Evolutionary conservation across 495 filamentous ascomycete species (phyloP).

Genomic region (Hypoxylon subgilvum): DNA sequence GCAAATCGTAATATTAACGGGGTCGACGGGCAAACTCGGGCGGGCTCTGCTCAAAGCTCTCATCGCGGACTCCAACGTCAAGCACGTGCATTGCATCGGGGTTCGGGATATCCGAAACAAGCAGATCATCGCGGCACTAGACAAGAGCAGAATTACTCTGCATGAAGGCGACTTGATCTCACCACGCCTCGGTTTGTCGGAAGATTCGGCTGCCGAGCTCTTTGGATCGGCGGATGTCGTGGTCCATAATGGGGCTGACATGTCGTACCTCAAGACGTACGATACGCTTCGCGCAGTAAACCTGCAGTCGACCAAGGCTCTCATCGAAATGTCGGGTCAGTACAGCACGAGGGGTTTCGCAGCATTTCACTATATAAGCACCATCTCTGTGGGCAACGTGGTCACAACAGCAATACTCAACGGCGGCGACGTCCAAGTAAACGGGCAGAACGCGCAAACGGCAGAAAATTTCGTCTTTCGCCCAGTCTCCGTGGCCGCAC

Average conservation of each 20-base stretch:
- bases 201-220: conserved; percentile 29
- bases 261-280: conserved; percentile 58
- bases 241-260: conserved; percentile 61
- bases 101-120: background rate
- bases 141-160: conserved; percentile 38
- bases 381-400: no score
- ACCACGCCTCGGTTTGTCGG: conserved; percentile 50
- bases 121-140: background rate
- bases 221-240: conserved; percentile 46
- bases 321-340: conserved; percentile 54
- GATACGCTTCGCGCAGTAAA: conserved; percentile 49
- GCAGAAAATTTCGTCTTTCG: no score
- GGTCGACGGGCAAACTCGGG: conserved; percentile 44
- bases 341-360: conserved; percentile 52
- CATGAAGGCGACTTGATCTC: conserved; percentile 50
- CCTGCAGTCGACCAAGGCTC: conserved; percentile 50
- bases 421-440: no score
- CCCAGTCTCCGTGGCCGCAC: conserved; percentile 33
- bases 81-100: conserved; percentile 31
- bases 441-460: no score
- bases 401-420: no score
- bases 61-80: background rate
- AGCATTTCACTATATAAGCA: no score
- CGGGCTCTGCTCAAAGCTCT: conserved; percentile 20
- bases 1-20: conserved; percentile 36